phyloP scores from a whole-genome alignment of 257 asterid species.

The Salvia splendens region DNA sequence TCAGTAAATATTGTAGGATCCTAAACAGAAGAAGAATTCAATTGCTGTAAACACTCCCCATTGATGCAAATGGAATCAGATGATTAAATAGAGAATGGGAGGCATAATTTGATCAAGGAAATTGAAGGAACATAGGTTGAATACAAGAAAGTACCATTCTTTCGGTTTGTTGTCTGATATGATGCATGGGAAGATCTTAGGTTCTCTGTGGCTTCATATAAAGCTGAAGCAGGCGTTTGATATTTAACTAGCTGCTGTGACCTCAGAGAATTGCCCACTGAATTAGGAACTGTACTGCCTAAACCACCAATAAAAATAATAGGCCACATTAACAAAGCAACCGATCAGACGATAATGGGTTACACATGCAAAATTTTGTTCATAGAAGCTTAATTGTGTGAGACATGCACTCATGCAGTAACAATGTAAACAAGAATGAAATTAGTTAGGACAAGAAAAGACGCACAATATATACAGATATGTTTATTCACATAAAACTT shows the following conservation, averaged over 20 bases:
- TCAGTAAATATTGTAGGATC: not conserved
- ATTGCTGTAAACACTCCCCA: not conserved
- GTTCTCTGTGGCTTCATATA: constrained; percentile 55
- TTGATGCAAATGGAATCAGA: constrained; percentile 12
- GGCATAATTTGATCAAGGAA: constrained; percentile 16
- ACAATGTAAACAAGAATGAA: constrained; percentile 12
- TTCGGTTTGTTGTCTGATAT: constrained; percentile 43
- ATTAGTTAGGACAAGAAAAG: not conserved
- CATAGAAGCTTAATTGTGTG: not conserved
- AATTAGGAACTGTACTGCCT: constrained; percentile 36
- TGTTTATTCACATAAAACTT: no score
- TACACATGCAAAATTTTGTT: constrained; percentile 17
- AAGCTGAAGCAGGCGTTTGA: constrained; percentile 75
- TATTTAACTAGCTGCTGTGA: constrained; percentile 49
- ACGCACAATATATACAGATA: not conserved
- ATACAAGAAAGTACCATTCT: constrained; percentile 47
- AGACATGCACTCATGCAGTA: constrained; percentile 7
- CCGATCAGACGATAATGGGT: constrained; percentile 1
- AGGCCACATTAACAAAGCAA: constrained; percentile 1
- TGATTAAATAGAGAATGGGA: constrained; percentile 18
- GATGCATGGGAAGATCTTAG: constrained; percentile 43
- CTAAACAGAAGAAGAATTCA: not conserved
- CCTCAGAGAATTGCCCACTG: constrained; percentile 44
- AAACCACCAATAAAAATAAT: constrained; percentile 29
- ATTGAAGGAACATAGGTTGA: constrained; percentile 22